These are phyloP conservation scores for Entomortierella chlamydospora DNA, from an alignment of 192 early-diverging fungal genomes.

Conservation along the genomic window DNA sequence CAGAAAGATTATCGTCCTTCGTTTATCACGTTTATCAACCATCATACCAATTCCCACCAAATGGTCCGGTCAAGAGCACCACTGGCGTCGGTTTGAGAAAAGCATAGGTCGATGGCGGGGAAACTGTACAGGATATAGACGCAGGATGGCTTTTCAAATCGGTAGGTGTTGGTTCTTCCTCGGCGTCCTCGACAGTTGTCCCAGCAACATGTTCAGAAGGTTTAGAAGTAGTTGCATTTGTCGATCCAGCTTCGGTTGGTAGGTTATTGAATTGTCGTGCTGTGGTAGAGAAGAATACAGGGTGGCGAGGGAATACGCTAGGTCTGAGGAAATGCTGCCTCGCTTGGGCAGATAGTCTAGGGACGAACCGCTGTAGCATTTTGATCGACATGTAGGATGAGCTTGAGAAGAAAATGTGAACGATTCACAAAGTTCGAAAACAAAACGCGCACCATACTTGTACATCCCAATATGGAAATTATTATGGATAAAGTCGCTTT, in stretches of 20 bases:
- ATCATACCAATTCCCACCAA: slow-evolving; percentile 49
- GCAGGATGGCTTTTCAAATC: slow-evolving; percentile 23
- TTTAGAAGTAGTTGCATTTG: no score
- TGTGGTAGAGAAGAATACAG: slow-evolving; percentile 32
- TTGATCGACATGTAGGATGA: neutral
- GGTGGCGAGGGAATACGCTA: slow-evolving; percentile 28
- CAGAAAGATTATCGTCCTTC: neutral
- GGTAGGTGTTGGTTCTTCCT: slow-evolving; percentile 20
- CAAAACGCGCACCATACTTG: slow-evolving; percentile 5
- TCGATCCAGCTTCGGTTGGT: neutral
- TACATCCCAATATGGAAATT: neutral
- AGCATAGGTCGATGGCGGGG: slow-evolving; percentile 40
- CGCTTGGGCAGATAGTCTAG: slow-evolving; percentile 1
- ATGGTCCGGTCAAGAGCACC: slow-evolving; percentile 45
- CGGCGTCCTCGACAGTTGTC: no score
- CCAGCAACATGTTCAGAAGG: no score
- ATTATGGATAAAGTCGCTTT: no score
- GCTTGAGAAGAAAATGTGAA: neutral
- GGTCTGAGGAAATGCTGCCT: neutral
- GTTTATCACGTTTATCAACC: neutral
- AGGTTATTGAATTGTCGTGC: slow-evolving; percentile 7
- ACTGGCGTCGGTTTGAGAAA: slow-evolving; percentile 53
- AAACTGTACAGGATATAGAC: slow-evolving; percentile 32
- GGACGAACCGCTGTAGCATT: slow-evolving; percentile 19
- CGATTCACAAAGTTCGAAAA: neutral